Conservation (phyloP, 257 asterid species). For the Solanum gracilifrons region DNA sequence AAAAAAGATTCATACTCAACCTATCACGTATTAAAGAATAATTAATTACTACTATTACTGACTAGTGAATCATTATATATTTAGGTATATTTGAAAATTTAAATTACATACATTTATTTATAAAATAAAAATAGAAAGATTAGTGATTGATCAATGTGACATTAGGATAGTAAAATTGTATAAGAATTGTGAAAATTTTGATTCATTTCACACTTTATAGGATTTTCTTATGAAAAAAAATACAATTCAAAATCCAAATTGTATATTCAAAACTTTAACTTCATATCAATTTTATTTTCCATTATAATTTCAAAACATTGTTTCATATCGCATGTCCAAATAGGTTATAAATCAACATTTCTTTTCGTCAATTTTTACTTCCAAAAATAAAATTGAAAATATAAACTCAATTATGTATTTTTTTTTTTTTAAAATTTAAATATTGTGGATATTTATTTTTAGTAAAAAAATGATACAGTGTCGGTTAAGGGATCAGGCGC, state of each 20-base stretch:
- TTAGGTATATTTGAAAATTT: neutral
- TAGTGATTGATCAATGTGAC: neutral
- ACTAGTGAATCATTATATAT: neutral
- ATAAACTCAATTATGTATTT: neutral
- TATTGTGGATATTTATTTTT: neutral
- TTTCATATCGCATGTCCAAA: neutral
- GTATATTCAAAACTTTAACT: neutral
- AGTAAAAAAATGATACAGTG: neutral
- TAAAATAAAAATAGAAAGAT: neutral
- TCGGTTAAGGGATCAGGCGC: neutral
- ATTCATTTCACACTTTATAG: neutral
- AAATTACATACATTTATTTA: neutral
- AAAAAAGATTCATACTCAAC: neutral
- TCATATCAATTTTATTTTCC: neutral
- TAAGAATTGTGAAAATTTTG: neutral
- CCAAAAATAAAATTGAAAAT: neutral
- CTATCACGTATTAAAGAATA: neutral
- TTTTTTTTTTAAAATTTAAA: fast-evolving
- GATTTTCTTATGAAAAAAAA: neutral
- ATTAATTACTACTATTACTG: neutral
- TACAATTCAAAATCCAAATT: neutral
- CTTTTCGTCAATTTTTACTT: neutral
- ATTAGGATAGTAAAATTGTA: neutral
- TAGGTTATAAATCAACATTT: neutral
- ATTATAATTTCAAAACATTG: neutral